Evolutionary conservation across 106 monocot genomes (phyloP), one percentile per base, ranked within the genome.

Genomic region (Hemerocallis citrina): DNA sequence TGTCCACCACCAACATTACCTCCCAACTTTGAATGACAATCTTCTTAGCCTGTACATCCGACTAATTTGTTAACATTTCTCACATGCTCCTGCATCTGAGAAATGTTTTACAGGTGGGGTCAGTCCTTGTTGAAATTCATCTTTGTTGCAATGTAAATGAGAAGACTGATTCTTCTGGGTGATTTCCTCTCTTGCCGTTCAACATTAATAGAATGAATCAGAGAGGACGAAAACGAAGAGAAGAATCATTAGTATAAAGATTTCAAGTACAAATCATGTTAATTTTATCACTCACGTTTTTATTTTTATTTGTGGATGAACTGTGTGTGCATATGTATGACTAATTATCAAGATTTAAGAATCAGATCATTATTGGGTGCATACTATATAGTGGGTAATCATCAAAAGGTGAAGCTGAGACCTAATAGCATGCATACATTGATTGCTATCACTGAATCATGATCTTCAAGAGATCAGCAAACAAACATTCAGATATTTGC

Each of bases 1-100:
- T 27, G 25, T n/a, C n/a, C 14, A 27, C 50, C 9, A 4, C 50
- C 25, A 8, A 4, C 27, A 10, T n/a, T 0, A 27, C 25, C 9
- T 10, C 27, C 12, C 25, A 27, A 27, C 10, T 61, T 3, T 68
- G 75, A 4, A 68, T 61, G 8, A 25, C 3, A 29, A 77, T 42
- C 17, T 70, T 55, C 13, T 63, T 32, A 0, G 43, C 7, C 51
- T 70, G 52, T n/a, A 35, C 25, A 6, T 63, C 66, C 61, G 38
- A 64, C 25, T 57, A 69, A 37, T 47, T 65, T 8, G 51, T 5
- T 21, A 85, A 39, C 20, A 65, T 51, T 32, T 4, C 7, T n/a
- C 59, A 2, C 20, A 8, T 0, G 37, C 4, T 12, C 9, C 39
- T 19, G 4, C 44, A 7, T 62, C 2, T 6, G 14, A 14, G 31